These are phyloP conservation scores for Globisporangium heterothallicum DNA, from an alignment of 352 stramenopile species.

Conservation along the genomic window DNA sequence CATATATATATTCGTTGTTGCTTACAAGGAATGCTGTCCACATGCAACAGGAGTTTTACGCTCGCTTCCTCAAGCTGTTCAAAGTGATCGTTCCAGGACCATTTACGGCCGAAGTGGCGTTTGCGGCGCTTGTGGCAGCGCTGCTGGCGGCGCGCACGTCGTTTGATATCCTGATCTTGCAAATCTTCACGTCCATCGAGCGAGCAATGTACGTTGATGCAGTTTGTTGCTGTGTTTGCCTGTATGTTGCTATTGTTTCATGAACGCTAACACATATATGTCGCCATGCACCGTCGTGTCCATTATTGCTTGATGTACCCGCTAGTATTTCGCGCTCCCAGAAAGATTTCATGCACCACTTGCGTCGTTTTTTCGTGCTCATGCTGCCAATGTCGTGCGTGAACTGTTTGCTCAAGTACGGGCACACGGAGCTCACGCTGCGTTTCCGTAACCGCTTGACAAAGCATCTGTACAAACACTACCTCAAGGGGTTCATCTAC, in stretches of 20 bases:
- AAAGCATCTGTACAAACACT: conserved; percentile 74
- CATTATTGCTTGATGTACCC: background rate
- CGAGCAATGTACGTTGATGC: conserved; percentile 61
- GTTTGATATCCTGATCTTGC: conserved; percentile 73
- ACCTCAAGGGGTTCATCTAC: conserved; percentile 86
- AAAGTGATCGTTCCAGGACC: conserved; percentile 63
- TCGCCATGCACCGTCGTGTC: too few relatives aligned
- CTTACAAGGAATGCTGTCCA: background rate
- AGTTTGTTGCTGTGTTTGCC: background rate
- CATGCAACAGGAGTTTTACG: conserved; percentile 37
- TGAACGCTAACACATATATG: too few relatives aligned
- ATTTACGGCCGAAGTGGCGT: conserved; percentile 65
- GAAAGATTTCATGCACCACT: conserved; percentile 52
- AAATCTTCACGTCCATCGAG: conserved; percentile 74
- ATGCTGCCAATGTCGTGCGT: conserved; percentile 78
- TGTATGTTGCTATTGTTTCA: too few relatives aligned
- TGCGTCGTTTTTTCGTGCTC: conserved; percentile 69
- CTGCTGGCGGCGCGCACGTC: conserved; percentile 66
- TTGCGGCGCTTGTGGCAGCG: conserved; percentile 53
- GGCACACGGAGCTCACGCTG: conserved; percentile 73
- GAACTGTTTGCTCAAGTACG: conserved; percentile 80
- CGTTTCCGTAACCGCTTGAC: conserved; percentile 83
- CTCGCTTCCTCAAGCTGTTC: conserved; percentile 63
- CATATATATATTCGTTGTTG: background rate
- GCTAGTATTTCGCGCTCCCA: conserved; percentile 58